phyloP scores from a whole-genome alignment of 2,329 filamentous ascomycete genomes.

The Fusarium bactridioides region DNA sequence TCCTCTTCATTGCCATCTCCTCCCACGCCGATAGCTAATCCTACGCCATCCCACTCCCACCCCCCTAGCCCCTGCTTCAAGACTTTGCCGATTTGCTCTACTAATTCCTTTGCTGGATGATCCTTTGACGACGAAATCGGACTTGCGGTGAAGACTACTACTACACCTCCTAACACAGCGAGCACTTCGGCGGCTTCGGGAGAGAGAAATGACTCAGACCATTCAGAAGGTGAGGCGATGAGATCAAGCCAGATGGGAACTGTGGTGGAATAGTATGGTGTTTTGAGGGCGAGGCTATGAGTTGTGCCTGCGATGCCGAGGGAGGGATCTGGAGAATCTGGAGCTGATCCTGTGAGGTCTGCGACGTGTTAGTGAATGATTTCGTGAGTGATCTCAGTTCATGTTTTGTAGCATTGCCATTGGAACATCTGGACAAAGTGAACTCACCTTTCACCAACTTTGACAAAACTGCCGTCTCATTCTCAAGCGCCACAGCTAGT shows the following conservation, averaged over 20 bases:
- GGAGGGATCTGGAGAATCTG: slow-evolving; percentile 44
- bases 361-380: slow-evolving; percentile 2
- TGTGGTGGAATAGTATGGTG: slow-evolving; percentile 66
- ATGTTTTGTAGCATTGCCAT: not conserved
- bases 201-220: slow-evolving; percentile 66
- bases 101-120: slow-evolving; percentile 49
- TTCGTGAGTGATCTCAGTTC: not conserved
- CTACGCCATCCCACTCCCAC: slow-evolving; percentile 71
- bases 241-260: slow-evolving; percentile 75
- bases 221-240: slow-evolving; percentile 58
- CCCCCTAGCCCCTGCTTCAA: slow-evolving; percentile 65
- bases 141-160: slow-evolving; percentile 51
- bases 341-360: slow-evolving; percentile 63
- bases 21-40: slow-evolving; percentile 65
- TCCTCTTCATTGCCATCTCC: slow-evolving; percentile 58
- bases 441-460: slow-evolving; percentile 61
- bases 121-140: slow-evolving; percentile 10
- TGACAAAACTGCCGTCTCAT: slow-evolving; percentile 55
- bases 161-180: slow-evolving; percentile 65
- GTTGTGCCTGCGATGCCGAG: slow-evolving; percentile 65
- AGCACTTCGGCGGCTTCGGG: slow-evolving; percentile 70
- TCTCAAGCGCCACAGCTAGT: slow-evolving; percentile 62
- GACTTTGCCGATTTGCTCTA: slow-evolving; percentile 63
- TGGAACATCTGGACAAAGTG: not conserved
- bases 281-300: slow-evolving; percentile 63